Conservation (phyloP, 176 grass and related monocot species). For the Triticum urartu region DNA sequence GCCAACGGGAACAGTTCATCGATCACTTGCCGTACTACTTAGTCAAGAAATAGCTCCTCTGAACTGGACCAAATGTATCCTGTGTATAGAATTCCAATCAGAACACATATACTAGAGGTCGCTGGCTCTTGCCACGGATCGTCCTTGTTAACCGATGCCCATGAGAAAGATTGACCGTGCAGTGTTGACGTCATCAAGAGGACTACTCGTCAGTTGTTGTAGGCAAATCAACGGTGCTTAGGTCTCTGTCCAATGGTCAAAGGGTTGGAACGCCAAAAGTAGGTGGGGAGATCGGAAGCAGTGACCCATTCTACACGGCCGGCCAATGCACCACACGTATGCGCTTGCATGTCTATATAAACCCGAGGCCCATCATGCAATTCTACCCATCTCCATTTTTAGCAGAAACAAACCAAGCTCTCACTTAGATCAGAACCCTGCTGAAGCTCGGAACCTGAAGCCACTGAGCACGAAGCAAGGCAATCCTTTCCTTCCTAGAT, state of each 20-base stretch:
- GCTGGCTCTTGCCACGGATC: background rate
- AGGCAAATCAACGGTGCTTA: constrained; percentile 1
- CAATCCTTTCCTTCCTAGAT: background rate
- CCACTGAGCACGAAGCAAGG: background rate
- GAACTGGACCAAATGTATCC: background rate
- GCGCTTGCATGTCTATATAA: constrained; percentile 20
- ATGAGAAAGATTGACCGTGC: background rate
- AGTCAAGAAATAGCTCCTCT: constrained; percentile 1
- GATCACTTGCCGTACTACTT: background rate
- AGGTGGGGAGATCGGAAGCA: background rate
- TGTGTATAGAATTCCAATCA: background rate
- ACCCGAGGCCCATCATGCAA: background rate
- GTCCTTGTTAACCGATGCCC: background rate
- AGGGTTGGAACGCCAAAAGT: constrained; percentile 20
- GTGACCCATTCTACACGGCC: constrained; percentile 30
- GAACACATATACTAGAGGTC: background rate
- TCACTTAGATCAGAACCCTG: too few relatives aligned
- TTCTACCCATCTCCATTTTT: background rate
- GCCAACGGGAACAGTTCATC: background rate
- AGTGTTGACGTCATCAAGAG: background rate
- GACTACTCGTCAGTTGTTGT: background rate
- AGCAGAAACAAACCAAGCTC: background rate
- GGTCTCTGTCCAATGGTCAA: constrained; percentile 32
- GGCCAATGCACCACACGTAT: too few relatives aligned
- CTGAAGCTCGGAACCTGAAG: background rate